A percentile compares a stretch with the other conserved stretches of the same genome.
These are phyloP conservation scores for Nyctanthes arbortristis DNA, from an alignment of 257 asterid genomes.

Conservation along the genomic window DNA sequence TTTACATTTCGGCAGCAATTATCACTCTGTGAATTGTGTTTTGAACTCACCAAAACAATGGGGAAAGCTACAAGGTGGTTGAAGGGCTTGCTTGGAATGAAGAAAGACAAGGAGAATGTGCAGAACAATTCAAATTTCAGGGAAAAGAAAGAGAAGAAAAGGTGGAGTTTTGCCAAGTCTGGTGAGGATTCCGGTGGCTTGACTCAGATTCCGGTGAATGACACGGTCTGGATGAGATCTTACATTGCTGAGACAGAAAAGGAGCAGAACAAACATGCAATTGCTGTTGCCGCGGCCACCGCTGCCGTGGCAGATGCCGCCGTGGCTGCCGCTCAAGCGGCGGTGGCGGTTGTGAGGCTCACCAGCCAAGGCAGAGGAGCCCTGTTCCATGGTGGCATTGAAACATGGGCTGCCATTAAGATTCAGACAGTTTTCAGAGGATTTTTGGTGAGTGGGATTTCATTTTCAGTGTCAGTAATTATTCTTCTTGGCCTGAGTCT, in stretches of 20 bases:
- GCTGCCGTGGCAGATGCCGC: constrained; percentile 98
- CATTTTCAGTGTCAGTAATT: not conserved
- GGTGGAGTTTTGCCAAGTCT: constrained; percentile 71
- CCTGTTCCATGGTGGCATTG: constrained; percentile 46
- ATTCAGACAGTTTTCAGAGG: constrained; percentile 88
- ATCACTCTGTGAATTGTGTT: constrained; percentile 12
- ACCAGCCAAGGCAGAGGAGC: constrained; percentile 71
- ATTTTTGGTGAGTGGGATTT: constrained; percentile 59
- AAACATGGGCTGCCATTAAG: constrained; percentile 61
- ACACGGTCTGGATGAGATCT: constrained; percentile 62
- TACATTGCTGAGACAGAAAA: constrained; percentile 55
- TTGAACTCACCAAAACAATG: constrained; percentile 38
- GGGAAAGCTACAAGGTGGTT: constrained; percentile 94
- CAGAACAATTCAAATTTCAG: constrained; percentile 44
- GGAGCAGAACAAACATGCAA: constrained; percentile 77
- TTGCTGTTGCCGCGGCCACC: constrained; percentile 91
- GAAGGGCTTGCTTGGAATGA: constrained; percentile 72
- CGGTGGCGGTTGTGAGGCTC: constrained; percentile 86
- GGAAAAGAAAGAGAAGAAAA: constrained; percentile 55
- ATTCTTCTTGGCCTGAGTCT: not conserved
- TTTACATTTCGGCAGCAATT: constrained; percentile 15
- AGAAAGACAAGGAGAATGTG: constrained; percentile 64
- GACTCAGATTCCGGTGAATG: constrained; percentile 34
- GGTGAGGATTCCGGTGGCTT: constrained; percentile 43
- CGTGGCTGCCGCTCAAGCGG: constrained; percentile 94